A percentile compares a stretch with the other conserved stretches of the same genome.
Conservation (phyloP, 2,329 filamentous ascomycete genomes). For the Botrytis fragariae region DNA sequence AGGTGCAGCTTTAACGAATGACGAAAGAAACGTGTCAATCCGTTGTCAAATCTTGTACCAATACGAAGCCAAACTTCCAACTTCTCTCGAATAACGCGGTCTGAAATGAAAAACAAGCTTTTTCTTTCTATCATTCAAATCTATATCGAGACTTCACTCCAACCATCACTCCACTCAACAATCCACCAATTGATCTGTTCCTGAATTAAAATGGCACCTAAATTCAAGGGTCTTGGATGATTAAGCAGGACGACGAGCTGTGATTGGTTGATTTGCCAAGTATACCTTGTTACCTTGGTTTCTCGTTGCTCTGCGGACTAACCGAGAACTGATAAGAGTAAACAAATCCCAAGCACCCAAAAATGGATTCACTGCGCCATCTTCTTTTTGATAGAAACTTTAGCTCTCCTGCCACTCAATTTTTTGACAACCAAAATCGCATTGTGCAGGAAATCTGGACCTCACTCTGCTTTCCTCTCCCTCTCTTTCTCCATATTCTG, state of each 20-base stretch:
- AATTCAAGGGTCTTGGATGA: not conserved
- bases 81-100: not conserved
- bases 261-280: not conserved
- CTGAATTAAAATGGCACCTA: not conserved
- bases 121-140: not conserved
- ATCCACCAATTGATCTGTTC: constrained; percentile 9
- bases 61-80: not conserved
- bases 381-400: constrained; percentile 16
- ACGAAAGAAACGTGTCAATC: constrained; percentile 12
- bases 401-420: constrained; percentile 20
- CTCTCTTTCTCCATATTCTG: constrained; percentile 4
- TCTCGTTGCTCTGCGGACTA: constrained; percentile 6
- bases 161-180: not conserved
- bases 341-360: constrained; percentile 7
- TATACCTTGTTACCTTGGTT: not conserved
- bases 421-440: constrained; percentile 14
- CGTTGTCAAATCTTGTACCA: not conserved
- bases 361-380: constrained; percentile 18
- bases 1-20: not conserved
- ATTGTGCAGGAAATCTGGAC: constrained; percentile 15
- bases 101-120: constrained; percentile 1
- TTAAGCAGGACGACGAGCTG: fast-evolving
- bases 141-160: constrained; percentile 13
- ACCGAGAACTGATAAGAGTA: constrained; percentile 6
- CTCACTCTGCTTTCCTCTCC: not conserved